Conservation (phyloP, 495 filamentous ascomycete species). For the Talaromyces liani region DNA sequence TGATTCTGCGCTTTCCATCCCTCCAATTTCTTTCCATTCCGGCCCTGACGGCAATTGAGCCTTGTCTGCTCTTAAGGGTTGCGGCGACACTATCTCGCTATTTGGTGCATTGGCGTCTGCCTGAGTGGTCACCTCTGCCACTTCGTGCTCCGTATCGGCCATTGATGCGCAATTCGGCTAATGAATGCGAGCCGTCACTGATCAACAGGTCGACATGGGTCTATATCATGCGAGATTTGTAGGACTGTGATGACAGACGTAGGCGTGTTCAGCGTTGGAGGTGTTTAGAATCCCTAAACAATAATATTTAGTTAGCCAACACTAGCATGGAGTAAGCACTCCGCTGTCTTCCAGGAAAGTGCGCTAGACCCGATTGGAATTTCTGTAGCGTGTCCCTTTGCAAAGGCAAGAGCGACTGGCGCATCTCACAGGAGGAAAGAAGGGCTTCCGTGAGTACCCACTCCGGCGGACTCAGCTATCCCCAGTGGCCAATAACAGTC, state of each 20-base stretch:
- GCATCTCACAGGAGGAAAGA: not conserved
- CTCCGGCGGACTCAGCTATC: not conserved
- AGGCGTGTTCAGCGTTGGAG: not conserved
- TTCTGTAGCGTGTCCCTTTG: constrained; percentile 16
- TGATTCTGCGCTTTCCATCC: constrained; percentile 13
- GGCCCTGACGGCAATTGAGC: constrained; percentile 21
- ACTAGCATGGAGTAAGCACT: constrained; percentile 10
- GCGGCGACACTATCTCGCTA: constrained; percentile 19
- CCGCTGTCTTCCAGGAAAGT: constrained; percentile 9
- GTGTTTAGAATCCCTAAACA: not conserved
- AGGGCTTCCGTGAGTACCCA: not conserved
- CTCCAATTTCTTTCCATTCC: constrained; percentile 22
- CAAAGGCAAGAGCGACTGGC: not conserved
- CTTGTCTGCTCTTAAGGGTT: constrained; percentile 24
- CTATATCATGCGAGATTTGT: not conserved
- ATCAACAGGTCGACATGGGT: constrained; percentile 25
- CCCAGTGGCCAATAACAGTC: not conserved
- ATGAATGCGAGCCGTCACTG: constrained; percentile 17
- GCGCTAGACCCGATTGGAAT: not conserved
- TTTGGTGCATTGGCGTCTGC: constrained; percentile 24
- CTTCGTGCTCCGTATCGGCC: constrained; percentile 33
- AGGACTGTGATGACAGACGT: not conserved
- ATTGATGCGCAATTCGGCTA: constrained; percentile 34
- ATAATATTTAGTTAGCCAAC: not conserved
- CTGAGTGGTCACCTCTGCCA: constrained; percentile 23